phyloP scores from a whole-genome alignment of 176 grass and related monocot species.

The Zea luxurians region DNA sequence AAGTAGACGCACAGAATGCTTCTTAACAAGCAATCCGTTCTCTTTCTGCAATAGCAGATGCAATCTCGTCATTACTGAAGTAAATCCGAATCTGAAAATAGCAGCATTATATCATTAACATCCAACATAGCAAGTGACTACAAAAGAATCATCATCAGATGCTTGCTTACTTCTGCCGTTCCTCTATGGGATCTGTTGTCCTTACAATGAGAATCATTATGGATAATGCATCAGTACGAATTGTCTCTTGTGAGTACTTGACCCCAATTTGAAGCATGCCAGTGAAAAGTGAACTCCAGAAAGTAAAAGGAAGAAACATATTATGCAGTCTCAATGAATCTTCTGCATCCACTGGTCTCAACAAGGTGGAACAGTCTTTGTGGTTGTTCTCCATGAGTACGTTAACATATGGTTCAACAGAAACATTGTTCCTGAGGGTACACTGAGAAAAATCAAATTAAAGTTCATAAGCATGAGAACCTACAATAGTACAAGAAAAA shows the following conservation, averaged over 20 bases:
- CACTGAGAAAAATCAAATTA: conserved; percentile 94
- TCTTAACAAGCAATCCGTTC: conserved; percentile 61
- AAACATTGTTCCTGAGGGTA: conserved; percentile 83
- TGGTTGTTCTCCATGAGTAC: conserved; percentile 34
- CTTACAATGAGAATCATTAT: conserved; percentile 86
- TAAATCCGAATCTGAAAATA: conserved; percentile 69
- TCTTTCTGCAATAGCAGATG: conserved; percentile 72
- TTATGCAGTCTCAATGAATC: conserved; percentile 27
- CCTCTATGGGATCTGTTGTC: conserved; percentile 58
- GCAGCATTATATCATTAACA: conserved; percentile 33
- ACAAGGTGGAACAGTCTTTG: conserved; percentile 18
- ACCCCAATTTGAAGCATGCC: conserved; percentile 50
- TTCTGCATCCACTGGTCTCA: conserved; percentile 21
- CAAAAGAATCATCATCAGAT: conserved; percentile 22
- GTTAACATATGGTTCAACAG: conserved; percentile 36
- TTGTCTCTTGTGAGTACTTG: conserved; percentile 53
- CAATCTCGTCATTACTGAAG: conserved; percentile 57
- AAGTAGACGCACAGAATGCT: conserved; percentile 73
- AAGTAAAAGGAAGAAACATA: conserved; percentile 54
- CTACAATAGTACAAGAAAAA: conserved; percentile 38
- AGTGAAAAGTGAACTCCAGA: conserved; percentile 62
- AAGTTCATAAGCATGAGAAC: conserved; percentile 72
- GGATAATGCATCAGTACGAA: conserved; percentile 59
- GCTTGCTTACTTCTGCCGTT: conserved; percentile 63
- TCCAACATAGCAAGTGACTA: neutral